A percentile compares a stretch with the other conserved stretches of the same genome.
Conservation (phyloP, 1,284 basidiomycete species). For the Malassezia restricta region DNA sequence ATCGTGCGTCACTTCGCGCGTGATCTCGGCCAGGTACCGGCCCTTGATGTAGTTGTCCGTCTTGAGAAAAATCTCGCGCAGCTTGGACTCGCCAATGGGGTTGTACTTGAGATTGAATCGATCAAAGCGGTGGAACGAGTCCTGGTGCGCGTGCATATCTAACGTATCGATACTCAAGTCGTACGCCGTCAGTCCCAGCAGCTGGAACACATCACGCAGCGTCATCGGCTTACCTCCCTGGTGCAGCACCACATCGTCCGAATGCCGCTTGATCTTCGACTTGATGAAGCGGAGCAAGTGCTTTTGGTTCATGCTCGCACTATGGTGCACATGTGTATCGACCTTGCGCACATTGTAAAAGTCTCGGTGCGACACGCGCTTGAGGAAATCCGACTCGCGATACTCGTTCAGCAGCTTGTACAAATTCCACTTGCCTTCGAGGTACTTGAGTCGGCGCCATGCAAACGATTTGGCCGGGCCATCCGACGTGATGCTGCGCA, state of each 20-base stretch:
- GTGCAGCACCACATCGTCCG: conserved; percentile 88
- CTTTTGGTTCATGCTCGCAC: conserved; percentile 98
- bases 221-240: conserved; percentile 83
- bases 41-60: conserved; percentile 71
- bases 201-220: conserved; percentile 84
- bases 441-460: conserved; percentile 79
- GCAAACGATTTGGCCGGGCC: conserved; percentile 95
- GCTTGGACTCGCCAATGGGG: conserved; percentile 81
- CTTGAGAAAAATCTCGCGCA: conserved; percentile 96
- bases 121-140: conserved; percentile 95
- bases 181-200: conserved; percentile 86
- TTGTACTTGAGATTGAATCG: conserved; percentile 57
- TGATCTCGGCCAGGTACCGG: conserved; percentile 85
- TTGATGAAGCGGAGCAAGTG: conserved; percentile 99
- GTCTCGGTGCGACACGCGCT: conserved; percentile 61
- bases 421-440: conserved; percentile 91
- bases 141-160: conserved; percentile 97
- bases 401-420: conserved; percentile 85
- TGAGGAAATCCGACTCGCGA: conserved; percentile 91
- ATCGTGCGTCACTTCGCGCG: conserved; percentile 88
- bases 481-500: conserved; percentile 58
- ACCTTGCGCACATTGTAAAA: conserved; percentile 97
- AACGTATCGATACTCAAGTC: conserved; percentile 97
- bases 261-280: conserved; percentile 76
- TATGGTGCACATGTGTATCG: conserved; percentile 97